Evolutionary conservation across 2,329 filamentous ascomycete genomes (phyloP), one percentile per base, ranked within the genome.

Genomic region (Teratosphaeria gauchensis): DNA sequence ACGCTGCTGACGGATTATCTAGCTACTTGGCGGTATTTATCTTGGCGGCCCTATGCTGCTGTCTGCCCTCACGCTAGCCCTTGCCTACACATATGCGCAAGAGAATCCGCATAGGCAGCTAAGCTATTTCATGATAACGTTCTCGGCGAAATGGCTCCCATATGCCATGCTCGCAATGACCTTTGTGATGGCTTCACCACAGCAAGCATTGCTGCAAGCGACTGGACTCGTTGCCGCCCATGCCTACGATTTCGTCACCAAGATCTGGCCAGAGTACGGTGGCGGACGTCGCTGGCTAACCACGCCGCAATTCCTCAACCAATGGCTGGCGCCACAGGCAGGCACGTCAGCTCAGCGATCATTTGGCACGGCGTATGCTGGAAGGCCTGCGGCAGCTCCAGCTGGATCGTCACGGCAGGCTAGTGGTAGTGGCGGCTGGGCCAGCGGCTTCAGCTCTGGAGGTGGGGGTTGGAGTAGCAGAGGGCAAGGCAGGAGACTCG

Each of bases 171-270:
- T 97, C 52, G 73, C 85, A 16, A 76, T 90, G 67, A 87, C 87
- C 11, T 79, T 95, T 24, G 76, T 97, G 56, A 83, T 88, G 70
- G 79, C 75, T 4, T 86, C 86, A 11, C 79, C 80, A 38, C 65
- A 73, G 2, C 75, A 75, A 19, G 81, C 88, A 11, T 70, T 88
- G 58, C 68, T 85, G 3, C 85, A 95, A 69, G 73, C 84, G 4
- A 89, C 84, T 35, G 94, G 94, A n/a, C 79, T 99, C 11, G 64
- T 95, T 51, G 89, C 92, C 12, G 92, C 92, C 4, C 94, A 99
- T 72, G 69, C 94, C 21, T 95, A 90, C 74, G 89, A 97, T 71
- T 99, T 97, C 70, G 74, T 96, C 55, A 90, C 89, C 1, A 83
- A 89, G 54, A 81, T 96, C 51, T 97, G 91, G 80, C 94, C 94